A percentile compares a stretch with the other conserved stretches of the same genome.
phyloP scores from a whole-genome alignment of 306 rosid genomes.

The Mucuna pruriens region DNA sequence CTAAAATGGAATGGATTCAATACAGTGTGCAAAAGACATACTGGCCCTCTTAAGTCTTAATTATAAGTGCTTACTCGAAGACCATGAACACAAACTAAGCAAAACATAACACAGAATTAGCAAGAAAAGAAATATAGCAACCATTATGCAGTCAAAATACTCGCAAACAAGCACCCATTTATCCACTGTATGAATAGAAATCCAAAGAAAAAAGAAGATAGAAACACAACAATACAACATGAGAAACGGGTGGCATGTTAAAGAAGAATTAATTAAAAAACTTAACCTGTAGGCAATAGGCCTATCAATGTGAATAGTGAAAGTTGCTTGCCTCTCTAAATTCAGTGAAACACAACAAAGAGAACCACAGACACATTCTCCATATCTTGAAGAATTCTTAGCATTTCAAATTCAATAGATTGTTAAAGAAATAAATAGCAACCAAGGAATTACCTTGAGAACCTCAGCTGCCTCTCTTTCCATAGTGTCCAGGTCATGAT shows the following conservation, averaged over 20 bases:
- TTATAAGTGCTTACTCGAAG: background rate
- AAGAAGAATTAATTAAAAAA: background rate
- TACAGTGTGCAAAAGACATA: background rate
- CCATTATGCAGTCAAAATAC: background rate
- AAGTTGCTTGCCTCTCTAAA: background rate
- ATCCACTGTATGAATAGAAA: background rate
- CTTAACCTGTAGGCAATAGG: background rate
- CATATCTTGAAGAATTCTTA: background rate
- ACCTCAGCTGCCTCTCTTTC: slow-evolving; percentile 76
- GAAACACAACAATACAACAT: background rate
- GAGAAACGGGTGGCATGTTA: background rate
- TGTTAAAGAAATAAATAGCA: background rate
- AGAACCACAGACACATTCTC: background rate
- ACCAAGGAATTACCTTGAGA: slow-evolving; percentile 59
- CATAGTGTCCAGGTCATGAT: slow-evolving; percentile 57
- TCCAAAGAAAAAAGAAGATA: background rate
- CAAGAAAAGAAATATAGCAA: background rate
- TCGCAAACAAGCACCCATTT: background rate
- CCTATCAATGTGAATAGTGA: background rate
- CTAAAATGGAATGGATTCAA: slow-evolving; percentile 4
- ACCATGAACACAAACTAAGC: background rate
- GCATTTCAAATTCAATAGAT: slow-evolving; percentile 11
- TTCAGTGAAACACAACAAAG: background rate
- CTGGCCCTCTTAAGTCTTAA: background rate
- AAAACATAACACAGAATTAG: background rate